Evolutionary conservation across 495 filamentous ascomycete genomes (phyloP), one percentile per base, ranked within the genome.

Genomic region (Penicillium verhagenii): DNA sequence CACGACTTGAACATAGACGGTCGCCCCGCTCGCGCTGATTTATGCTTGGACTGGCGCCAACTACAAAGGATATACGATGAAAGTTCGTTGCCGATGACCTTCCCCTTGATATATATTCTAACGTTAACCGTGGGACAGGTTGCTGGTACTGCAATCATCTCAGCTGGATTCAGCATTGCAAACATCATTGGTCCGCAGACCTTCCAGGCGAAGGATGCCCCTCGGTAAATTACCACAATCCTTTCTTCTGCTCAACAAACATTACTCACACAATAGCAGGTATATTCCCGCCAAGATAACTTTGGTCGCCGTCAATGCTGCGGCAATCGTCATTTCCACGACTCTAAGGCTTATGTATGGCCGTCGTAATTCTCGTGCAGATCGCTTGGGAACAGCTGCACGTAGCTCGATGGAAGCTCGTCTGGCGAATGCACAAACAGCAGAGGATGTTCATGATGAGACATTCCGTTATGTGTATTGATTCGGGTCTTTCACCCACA

Each of bases 111-210:
- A 10, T 35, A 29, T 3, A 33, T 19, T 21, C 52, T 54, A 24
- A 54, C 23, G 2, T 9, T 2, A 24, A n/a, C n/a, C n/a, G n/a
- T n/a, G n/a, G n/a, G n/a, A 0, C 16, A 67, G 64, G 65, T 68
- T 0, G 55, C 62, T 16, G 59, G 72, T 68, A 18, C 44, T 11
- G 62, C 75, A 0, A 63, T 79, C 23, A 65, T 78, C 1, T 71
- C 78, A 11, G 72, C 74, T 11, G 72, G 60, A 0, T 82, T 81
- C 60, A 76, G 74, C 37, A 67, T 82, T 11, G 79, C 79, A 0
- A 83, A 83, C 43, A 83, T 84, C 58, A 76, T 83, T n/a, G 81
- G 81, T 0, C 81, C 81, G 10, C 79, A 80, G 53, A 84, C 82
- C 0, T 84, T 84, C 58, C 72, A 75, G 42, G 71, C 73, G 1